A percentile compares a stretch with the other conserved stretches of the same genome.
Evolutionary conservation across 2,329 filamentous ascomycete species (phyloP).

Genomic region (Colletotrichum theobromicola): DNA sequence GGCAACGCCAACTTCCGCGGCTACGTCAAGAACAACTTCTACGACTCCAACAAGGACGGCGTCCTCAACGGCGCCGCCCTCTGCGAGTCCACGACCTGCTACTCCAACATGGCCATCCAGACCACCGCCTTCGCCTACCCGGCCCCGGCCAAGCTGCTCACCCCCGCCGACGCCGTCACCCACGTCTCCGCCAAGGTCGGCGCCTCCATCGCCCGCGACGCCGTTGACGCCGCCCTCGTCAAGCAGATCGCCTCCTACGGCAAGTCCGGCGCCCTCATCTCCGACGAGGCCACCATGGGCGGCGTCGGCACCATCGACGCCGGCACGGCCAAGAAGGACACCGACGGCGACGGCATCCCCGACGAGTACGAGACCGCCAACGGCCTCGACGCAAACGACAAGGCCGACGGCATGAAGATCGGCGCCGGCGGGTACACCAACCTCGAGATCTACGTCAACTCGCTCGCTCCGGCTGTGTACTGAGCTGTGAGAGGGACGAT

Average conservation of each 20-base stretch:
- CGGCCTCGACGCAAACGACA: conserved; percentile 42
- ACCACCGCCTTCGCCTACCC: conserved; percentile 46
- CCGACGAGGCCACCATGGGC: conserved; percentile 48
- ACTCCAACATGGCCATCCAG: conserved; percentile 51
- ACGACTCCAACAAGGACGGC: conserved; percentile 55
- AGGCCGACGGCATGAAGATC: conserved; percentile 45
- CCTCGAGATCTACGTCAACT: conserved; percentile 57
- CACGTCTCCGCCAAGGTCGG: conserved; percentile 45
- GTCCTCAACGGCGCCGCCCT: conserved; percentile 51
- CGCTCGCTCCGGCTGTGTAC: conserved; percentile 39
- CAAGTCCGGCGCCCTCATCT: conserved; percentile 47
- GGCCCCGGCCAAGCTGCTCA: conserved; percentile 41
- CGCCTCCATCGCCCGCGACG: conserved; percentile 48
- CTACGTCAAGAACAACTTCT: conserved; percentile 57
- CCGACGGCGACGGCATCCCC: conserved; percentile 55
- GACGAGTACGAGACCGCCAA: conserved; percentile 51
- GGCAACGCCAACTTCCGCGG: conserved; percentile 60
- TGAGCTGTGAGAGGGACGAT: conserved; percentile 33
- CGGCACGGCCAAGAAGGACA: conserved; percentile 44
- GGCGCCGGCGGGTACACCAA: conserved; percentile 48
- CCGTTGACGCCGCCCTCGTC: conserved; percentile 46
- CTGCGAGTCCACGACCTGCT: conserved; percentile 45
- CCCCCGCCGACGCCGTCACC: conserved; percentile 42
- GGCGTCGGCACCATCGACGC: conserved; percentile 42
- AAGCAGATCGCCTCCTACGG: conserved; percentile 50